Evolutionary conservation across 2,329 filamentous ascomycete species (phyloP), one percentile per base, ranked within the genome.

Genomic region (Penicillium glabrum): DNA sequence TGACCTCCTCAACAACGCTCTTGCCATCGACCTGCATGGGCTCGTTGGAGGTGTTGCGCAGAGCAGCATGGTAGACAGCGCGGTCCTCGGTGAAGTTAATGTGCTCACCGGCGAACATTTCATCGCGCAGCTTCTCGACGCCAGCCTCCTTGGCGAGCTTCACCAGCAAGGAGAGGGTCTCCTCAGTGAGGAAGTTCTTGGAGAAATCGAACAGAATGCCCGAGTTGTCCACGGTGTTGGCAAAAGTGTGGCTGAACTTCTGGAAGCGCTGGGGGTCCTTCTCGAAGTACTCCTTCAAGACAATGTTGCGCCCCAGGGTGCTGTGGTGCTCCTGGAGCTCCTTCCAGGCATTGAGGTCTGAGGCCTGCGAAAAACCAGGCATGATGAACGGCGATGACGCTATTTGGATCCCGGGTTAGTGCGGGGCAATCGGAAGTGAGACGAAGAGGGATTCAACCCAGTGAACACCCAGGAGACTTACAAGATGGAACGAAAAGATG

Each of bases 81-180:
- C 95, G 89, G 74, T 93, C 83, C 83, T 99, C 95, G 59, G 95
- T 99, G 81, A 97, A 97, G 86, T 99, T 99, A 83, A 99, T 98
- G 85, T 96, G 93, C 73, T 98, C 91, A 68, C 95, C 95, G 57
- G 87, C 88, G 79, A 99, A 99, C 93, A 99, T 96, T 72, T 88
- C 88, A 86, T 99, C 93, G 63, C 95, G 89, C 75, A 97, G 90
- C 82, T 96, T 85, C 82, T 96, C 93, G 39, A 99, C 78, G 66
- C 89, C 88, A 64, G 93, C 92, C 80, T 98, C 90, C 79, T 93
- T 88, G 62, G 95, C 95, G 27, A 99, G 87, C 81, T 96, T 88
- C 69, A 96, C 83, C 53, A 99, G 85, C 49, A 96, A 84, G 64
- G 89, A 83, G 51, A 98, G 82, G 5, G 93, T 98, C 79, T 98